A percentile compares a stretch with the other conserved stretches of the same genome.
Conservation (phyloP, 108 stramenopile species). For the Discostella stelligeroides region DNA sequence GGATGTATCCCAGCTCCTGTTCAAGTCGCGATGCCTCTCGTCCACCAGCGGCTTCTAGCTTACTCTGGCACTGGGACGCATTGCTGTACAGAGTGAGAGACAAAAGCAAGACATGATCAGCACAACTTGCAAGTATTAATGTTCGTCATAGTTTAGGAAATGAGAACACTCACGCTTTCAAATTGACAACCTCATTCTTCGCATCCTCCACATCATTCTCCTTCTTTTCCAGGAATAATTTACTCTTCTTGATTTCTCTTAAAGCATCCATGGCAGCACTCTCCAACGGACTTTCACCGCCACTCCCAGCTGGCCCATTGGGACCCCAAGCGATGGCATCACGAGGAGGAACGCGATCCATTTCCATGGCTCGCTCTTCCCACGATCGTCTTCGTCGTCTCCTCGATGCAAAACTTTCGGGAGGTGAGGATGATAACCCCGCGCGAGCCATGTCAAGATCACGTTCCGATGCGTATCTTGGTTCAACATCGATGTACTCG, state of each 20-base stretch:
- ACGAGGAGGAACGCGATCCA: conserved; percentile 73
- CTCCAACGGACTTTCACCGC: conserved; percentile 60
- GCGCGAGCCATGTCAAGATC: conserved; percentile 36
- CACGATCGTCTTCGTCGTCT: conserved; percentile 48
- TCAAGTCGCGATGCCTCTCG: conserved; percentile 21
- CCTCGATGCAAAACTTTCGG: neutral
- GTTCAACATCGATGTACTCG: conserved; percentile 41
- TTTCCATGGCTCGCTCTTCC: conserved; percentile 72
- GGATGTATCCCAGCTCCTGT: conserved; percentile 57
- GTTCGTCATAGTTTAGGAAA: neutral
- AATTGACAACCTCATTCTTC: conserved; percentile 64
- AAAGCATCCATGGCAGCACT: conserved; percentile 74
- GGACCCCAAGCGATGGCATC: conserved; percentile 79
- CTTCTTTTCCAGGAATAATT: conserved; percentile 52
- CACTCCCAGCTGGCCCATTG: conserved; percentile 50
- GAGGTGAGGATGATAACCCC: neutral
- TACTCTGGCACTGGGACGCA: conserved; percentile 46
- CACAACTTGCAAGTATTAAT: neutral
- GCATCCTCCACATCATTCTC: conserved; percentile 59
- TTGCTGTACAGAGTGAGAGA: conserved; percentile 30
- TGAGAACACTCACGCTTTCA: conserved; percentile 58
- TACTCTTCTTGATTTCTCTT: conserved; percentile 64
- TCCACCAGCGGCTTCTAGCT: conserved; percentile 32
- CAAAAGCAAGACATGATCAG: neutral
- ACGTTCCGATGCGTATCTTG: conserved; percentile 22